Evolutionary conservation across 192 early-diverging fungal genomes (phyloP), one percentile per base, ranked within the genome.

Genomic region (Coemansia sp.): DNA sequence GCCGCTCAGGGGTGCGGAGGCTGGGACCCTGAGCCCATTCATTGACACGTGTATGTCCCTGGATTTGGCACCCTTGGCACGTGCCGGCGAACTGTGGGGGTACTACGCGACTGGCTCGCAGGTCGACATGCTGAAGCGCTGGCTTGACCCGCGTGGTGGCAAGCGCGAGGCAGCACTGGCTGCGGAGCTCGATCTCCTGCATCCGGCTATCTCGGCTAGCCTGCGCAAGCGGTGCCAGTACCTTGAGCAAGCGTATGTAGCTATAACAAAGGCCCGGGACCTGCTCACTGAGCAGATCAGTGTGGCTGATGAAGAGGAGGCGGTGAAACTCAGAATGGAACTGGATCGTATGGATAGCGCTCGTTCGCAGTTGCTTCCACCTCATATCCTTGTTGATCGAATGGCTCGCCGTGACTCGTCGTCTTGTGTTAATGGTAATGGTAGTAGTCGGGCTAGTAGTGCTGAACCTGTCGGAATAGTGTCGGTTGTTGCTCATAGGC

Each of bases 91-190:
- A 24, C 59, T 77, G 41, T 90, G 84, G 85, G 86, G 86, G 18
- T 90, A 74, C 77, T 89, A 75, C 31, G 76, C 82, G 41, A 78
- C 69, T 29, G 54, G 85, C 43, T 71, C 65, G 31, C 81, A 95
- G 85, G 54, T 97, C 12, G 91, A 95, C 22, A 52, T 68, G 3
- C 82, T 98, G 41, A 36, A 90, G 55, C 65, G 73, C 27, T 95
- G 93, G 93, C 82, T 97, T 31, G 93, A 97, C 68, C 69, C 85
- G 13, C 87, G 92, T 13, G 57, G 57, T 33, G 96, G 96, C 38
- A 71, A 84, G 9, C 87, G 95, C 13, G 96, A 98, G 67, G 73
- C 82, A 57, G 78, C 76, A 15, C 74, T 97, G 44, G 71, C 85
- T 9, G 77, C 81, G 0, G 88, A 90, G 73, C 70, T 95, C 22